Evolutionary conservation across 1,284 basidiomycete genomes (phyloP).

Genomic region (Moniliophthora roreri): DNA sequence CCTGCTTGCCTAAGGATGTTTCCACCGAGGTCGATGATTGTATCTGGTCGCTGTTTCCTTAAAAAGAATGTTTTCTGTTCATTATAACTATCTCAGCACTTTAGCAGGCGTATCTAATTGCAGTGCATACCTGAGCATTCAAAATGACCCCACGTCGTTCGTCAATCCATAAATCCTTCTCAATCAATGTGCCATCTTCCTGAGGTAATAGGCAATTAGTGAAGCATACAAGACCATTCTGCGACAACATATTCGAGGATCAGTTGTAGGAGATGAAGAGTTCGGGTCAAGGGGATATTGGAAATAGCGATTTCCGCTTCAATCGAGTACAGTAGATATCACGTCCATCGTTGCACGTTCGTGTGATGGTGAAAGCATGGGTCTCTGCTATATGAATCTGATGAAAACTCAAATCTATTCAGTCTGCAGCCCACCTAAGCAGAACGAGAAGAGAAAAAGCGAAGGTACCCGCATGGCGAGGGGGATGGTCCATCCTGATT

Average conservation of each 20-base stretch:
- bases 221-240: constrained; percentile 77
- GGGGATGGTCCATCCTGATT: too few species aligned
- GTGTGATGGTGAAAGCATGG: too few species aligned
- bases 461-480: too few species aligned
- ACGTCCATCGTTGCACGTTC: too few species aligned
- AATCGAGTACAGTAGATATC: too few species aligned
- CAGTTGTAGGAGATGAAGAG: neutral
- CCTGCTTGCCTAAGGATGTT: constrained; percentile 67
- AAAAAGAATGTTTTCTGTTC: constrained; percentile 65
- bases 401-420: too few species aligned
- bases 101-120: neutral
- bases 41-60: constrained; percentile 59
- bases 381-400: too few species aligned
- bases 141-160: constrained; percentile 66
- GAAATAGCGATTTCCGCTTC: neutral
- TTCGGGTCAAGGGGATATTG: neutral
- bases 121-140: constrained; percentile 61
- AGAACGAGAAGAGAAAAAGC: too few species aligned
- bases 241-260: constrained; percentile 30
- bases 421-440: too few species aligned
- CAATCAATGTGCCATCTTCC: constrained; percentile 71
- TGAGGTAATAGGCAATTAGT: constrained; percentile 79
- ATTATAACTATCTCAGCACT: neutral
- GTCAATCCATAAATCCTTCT: constrained; percentile 79
- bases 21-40: constrained; percentile 65